These are phyloP conservation scores for Diplodia corticola DNA, from an alignment of 2,329 filamentous ascomycete genomes.

Conservation along the genomic window DNA sequence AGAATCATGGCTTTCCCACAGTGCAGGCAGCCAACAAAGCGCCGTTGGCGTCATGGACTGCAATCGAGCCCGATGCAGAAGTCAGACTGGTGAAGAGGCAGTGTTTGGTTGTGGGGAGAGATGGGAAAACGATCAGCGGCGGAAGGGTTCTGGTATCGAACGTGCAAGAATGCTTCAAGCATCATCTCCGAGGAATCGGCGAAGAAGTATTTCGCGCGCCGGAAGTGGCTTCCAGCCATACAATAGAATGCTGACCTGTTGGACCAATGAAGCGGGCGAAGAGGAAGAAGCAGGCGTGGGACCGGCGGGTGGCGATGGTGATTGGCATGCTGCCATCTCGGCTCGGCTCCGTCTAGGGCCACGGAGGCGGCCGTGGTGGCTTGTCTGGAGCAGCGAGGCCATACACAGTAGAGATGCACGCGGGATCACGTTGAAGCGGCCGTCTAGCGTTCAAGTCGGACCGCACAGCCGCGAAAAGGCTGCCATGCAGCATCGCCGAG, in stretches of 20 bases:
- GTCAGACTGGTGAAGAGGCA: too few species aligned
- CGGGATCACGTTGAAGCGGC: neutral
- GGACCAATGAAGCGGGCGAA: neutral
- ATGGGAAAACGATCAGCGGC: too few species aligned
- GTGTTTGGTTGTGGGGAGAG: too few species aligned
- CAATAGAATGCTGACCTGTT: neutral
- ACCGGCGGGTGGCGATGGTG: neutral
- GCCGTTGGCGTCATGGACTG: neutral
- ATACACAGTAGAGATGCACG: too few species aligned
- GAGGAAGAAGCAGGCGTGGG: neutral
- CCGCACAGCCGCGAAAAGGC: too few species aligned
- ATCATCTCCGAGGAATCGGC: neutral
- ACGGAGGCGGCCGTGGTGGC: too few species aligned
- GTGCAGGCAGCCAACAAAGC: neutral
- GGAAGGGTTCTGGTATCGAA: neutral
- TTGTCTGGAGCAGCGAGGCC: neutral
- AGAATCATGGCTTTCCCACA: neutral
- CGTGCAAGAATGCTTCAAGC: neutral
- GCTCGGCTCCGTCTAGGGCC: neutral
- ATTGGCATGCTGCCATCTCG: neutral
- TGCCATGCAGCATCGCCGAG: too few species aligned
- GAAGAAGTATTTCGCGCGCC: neutral
- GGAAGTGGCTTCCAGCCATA: neutral
- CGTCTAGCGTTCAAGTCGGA: neutral
- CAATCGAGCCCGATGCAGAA: neutral